Base-by-base conservation (phyloP, 805 yeast genomes). In the Cephaloascus fragrans region DNA sequence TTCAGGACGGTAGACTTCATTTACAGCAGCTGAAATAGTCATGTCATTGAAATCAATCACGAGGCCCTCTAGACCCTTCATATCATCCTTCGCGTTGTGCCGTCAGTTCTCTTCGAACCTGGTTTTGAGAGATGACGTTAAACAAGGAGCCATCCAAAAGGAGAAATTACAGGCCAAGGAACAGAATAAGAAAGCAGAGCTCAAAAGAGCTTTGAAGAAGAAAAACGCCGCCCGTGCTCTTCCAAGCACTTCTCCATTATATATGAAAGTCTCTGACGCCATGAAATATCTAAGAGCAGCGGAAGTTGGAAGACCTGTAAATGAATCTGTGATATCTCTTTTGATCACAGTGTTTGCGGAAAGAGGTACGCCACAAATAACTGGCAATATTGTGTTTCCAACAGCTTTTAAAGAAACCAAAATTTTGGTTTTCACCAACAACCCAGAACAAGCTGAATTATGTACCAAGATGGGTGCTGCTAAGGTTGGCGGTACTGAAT, bases 241-340 rank as follows among this genome's bases (percentile, higher is more conserved):
- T 44, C 71, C 69, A 42, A 61, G 47, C 55, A 59, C 46, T 12
- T 69, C 69, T 38, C 89, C 89, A 2, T 64, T 83, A 39, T 81
- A 77, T 53, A 77, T 84, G 83, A 79, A 75, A 37, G 68, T 87
- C 5, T 75, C 83, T 4, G 59, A 64, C 23, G 96, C 97, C 1
- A 58, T 87, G 57, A 71, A 83, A 49, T 88, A 79, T 52, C 55
- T 90, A 41, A 71, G 96, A 45, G 96, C 97, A 0, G 77, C 88
- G 4, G 96, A 88, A 58, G 94, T 88, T 4, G 97, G 98, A 4
- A 77, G 83, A 52, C 77, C 90, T 2, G 64, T 71, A 3, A 62
- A 71, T n/a, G 77, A 79, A 48, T 78, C 90, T 18, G 80, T 89
- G 18, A 67, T 90, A 32, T 31, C 28, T 4, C 67, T 83, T 15